These are phyloP conservation scores for Astragalus membranaceus DNA, from an alignment of 306 rosid genomes.

Conservation along the genomic window DNA sequence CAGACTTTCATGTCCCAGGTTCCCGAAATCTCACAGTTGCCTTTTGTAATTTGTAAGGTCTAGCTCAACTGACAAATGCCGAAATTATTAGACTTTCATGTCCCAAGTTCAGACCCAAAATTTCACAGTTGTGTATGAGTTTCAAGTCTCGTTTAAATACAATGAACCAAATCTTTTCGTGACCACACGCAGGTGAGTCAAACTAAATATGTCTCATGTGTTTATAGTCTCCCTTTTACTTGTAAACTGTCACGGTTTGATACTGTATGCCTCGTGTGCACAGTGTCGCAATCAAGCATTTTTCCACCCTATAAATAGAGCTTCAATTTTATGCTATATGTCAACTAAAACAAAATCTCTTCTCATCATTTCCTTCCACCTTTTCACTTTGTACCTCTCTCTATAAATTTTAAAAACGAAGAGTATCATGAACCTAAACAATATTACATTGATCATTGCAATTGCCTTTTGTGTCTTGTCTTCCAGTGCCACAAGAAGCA, in stretches of 20 bases:
- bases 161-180: too few species aligned
- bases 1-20: too few species aligned
- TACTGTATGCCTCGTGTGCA: slow-evolving; percentile 44
- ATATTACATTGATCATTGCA: slow-evolving; percentile 25
- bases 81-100: too few species aligned
- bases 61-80: too few species aligned
- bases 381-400: not conserved
- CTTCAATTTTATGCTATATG: not conserved
- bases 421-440: slow-evolving; percentile 22
- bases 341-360: not conserved
- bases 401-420: not conserved
- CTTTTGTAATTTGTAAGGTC: too few species aligned
- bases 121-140: too few species aligned
- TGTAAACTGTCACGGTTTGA: slow-evolving; percentile 7
- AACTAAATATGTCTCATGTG: not conserved
- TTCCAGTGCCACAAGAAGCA: slow-evolving; percentile 33
- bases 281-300: slow-evolving; percentile 17
- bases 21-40: too few species aligned
- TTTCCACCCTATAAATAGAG: slow-evolving; percentile 27
- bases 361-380: not conserved
- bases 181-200: too few species aligned
- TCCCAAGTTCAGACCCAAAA: too few species aligned
- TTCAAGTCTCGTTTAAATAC: too few species aligned
- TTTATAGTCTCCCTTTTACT: not conserved
- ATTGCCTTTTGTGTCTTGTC: slow-evolving; percentile 19